Evolutionary conservation across 441 rosid species (phyloP), one percentile per base, ranked within the genome.

Genomic region (Hypseocharis bilobata): DNA sequence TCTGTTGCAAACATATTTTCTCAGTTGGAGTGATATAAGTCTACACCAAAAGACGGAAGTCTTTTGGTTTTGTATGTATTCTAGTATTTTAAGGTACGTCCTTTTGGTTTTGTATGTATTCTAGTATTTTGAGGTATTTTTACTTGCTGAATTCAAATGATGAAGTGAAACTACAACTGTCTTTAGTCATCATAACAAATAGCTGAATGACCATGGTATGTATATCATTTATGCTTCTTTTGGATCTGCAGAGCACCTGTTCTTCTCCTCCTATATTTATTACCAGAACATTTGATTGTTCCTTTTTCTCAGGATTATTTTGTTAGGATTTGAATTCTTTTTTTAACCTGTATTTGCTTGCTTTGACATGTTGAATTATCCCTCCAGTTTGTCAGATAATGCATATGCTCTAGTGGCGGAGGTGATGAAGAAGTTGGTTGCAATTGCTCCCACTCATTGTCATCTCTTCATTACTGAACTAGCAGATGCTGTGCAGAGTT

Each of bases 391-490:
- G 85, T 93, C 99, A 70, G 99, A 93, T 82, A 87, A 82, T 59
- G 95, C 99, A 55, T 91, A 93, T 57, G 66, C 83, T 75, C 93
- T 88, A 52, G 97, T 87, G 62, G 93, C 91, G 4, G 99, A 88
- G 78, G 96, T 91, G 69, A 83, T 93, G 85, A 91, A 87, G 74
- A 93, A 86, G 78, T 70, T 93, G 79, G 97, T 93, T 60, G 83
- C 83, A 32, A 83, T 85, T 76, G 88, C 96, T 65, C 93, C 96
- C 16, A 77, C 76, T 67, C 95, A 91, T 77, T 85, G 92, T 69
- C 91, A 85, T 72, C 82, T 88, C 56, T 93, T 93, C 77, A 83
- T 87, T 22, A 85, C 80, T 27, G 96, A 93, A 84, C 85, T 91
- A 52, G 90, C 96, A 57, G 80, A 77, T 77, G 90, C 90, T 55